Evolutionary conservation across 2,329 filamentous ascomycete species (phyloP).

Genomic region (Fusarium kyushuense): DNA sequence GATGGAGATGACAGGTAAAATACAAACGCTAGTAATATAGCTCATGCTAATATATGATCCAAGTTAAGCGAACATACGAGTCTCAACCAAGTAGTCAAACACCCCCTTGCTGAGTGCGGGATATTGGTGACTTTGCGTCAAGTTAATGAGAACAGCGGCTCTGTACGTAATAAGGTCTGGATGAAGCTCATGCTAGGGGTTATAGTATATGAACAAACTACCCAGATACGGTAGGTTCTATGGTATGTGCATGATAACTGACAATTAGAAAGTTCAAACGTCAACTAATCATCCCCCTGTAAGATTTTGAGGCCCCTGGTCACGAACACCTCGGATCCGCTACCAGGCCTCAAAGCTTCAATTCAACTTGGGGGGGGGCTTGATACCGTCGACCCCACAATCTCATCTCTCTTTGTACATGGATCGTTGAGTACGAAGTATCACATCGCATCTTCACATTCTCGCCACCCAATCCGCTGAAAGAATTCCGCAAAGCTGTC

Average conservation of each 20-base stretch:
- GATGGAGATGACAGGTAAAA: background rate
- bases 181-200: background rate
- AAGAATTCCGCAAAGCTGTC: background rate
- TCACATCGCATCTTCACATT: slow-evolving; percentile 6
- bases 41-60: slow-evolving; percentile 2
- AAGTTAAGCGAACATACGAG: background rate
- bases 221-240: background rate
- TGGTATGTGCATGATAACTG: background rate
- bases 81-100: background rate
- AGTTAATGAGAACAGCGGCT: background rate
- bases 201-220: background rate
- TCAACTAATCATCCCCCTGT: slow-evolving; percentile 7
- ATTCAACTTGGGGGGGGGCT: slow-evolving; percentile 24
- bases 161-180: slow-evolving; percentile 19
- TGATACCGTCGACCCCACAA: slow-evolving; percentile 33
- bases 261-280: background rate
- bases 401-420: slow-evolving; percentile 33
- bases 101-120: background rate
- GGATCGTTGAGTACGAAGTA: slow-evolving; percentile 11
- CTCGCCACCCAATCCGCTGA: background rate
- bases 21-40: background rate
- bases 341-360: slow-evolving; percentile 34
- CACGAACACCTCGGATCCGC: slow-evolving; percentile 46
- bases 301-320: slow-evolving; percentile 37
- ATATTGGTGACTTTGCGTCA: slow-evolving; percentile 1